Percentiles rank a stretch among this genome's conserved stretches.
phyloP scores from a whole-genome alignment of 768 basidiomycete species.

The Pulveroboletus sp. region DNA sequence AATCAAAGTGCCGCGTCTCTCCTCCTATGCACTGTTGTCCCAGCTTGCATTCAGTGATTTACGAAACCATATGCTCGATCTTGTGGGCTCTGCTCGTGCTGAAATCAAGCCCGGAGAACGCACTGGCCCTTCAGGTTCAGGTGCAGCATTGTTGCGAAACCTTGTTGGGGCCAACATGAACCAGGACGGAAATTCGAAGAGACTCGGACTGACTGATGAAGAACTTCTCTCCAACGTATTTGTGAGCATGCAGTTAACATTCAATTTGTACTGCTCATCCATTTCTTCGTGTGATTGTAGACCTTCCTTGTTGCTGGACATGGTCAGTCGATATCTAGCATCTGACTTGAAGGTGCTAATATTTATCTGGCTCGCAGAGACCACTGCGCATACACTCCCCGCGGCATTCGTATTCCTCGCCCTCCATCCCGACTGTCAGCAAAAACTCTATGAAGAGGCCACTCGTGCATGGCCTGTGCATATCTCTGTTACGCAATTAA shows the following conservation, averaged over 20 bases:
- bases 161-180: too few species aligned
- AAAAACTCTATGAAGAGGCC: slow-evolving; percentile 42
- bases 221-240: slow-evolving; percentile 48
- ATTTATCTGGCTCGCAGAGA: slow-evolving; percentile 37
- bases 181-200: slow-evolving; percentile 13
- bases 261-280: background rate
- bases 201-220: slow-evolving; percentile 36
- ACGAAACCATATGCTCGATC: too few species aligned
- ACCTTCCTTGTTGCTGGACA: slow-evolving; percentile 47
- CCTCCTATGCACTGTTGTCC: too few species aligned
- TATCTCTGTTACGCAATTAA: slow-evolving; percentile 19
- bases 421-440: slow-evolving; percentile 46
- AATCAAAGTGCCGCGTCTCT: too few species aligned
- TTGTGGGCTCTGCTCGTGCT: slow-evolving; percentile 14
- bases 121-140: slow-evolving; percentile 9
- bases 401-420: slow-evolving; percentile 46
- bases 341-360: too few species aligned
- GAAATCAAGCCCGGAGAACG: slow-evolving; percentile 31
- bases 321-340: slow-evolving; percentile 30
- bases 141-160: slow-evolving; percentile 39
- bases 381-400: slow-evolving; percentile 41
- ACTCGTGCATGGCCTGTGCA: slow-evolving; percentile 38
- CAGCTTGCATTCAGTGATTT: too few species aligned
- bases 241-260: slow-evolving; percentile 27
- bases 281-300: slow-evolving; percentile 27